phyloP scores from a whole-genome alignment of 768 basidiomycete genomes.

The Tylopilus rubrobrunneus region DNA sequence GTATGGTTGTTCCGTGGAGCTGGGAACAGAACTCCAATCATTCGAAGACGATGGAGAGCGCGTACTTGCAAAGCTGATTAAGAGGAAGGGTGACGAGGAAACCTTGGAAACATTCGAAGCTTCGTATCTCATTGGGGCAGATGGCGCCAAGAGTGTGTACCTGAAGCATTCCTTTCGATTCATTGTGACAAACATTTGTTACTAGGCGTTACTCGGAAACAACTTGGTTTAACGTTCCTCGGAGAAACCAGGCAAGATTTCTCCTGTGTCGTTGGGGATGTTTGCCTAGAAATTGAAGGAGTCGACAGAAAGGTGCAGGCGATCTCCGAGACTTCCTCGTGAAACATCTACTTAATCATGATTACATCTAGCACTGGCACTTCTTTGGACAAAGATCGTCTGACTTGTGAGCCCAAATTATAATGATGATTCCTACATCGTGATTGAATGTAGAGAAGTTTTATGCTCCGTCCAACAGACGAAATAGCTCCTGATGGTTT shows the following conservation, averaged over 20 bases:
- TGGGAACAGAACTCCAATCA: no score
- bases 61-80: no score
- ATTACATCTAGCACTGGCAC: constrained; percentile 22
- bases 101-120: constrained; percentile 24
- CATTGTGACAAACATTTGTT: neutral
- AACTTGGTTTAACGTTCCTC: constrained; percentile 38
- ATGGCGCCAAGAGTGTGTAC: constrained; percentile 35
- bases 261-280: constrained; percentile 33
- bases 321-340: neutral
- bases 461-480: constrained; percentile 8
- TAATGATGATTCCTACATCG: neutral
- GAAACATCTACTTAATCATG: neutral
- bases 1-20: neutral
- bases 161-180: neutral
- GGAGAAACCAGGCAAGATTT: constrained; percentile 36
- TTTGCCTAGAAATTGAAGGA: constrained; percentile 29
- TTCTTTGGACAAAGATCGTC: constrained; percentile 8
- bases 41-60: no score
- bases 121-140: constrained; percentile 40
- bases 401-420: constrained; percentile 2
- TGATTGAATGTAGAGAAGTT: neutral
- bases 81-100: no score
- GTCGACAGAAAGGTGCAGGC: constrained; percentile 24
- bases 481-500: neutral
- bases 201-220: constrained; percentile 35